Percentiles rank a stretch among this genome's conserved stretches.
Evolutionary conservation across 208 protist species (phyloP).

Genomic region (Acanthamoeba healyi): DNA sequence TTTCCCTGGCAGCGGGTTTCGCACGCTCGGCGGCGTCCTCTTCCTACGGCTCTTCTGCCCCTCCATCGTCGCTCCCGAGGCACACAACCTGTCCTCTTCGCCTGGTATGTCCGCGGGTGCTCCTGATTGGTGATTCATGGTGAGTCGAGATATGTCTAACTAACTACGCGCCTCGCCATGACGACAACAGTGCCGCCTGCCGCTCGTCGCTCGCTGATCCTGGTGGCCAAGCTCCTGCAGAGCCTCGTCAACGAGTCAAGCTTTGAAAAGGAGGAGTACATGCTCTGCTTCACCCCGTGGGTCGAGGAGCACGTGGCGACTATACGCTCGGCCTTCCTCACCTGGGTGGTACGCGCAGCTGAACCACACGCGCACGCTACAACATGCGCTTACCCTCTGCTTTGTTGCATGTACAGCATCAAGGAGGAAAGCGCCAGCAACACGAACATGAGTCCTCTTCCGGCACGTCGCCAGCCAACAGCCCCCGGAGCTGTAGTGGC

Average conservation of each 20-base stretch:
- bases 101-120: background rate
- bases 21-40: constrained; percentile 16
- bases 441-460: background rate
- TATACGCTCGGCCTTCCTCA: constrained; percentile 3
- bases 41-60: constrained; percentile 60
- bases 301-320: constrained; percentile 16
- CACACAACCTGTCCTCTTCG: background rate
- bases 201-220: constrained; percentile 15
- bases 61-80: constrained; percentile 52
- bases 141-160: too few relatives aligned
- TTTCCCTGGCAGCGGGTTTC: constrained; percentile 41
- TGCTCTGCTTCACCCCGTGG: constrained; percentile 41
- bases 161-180: background rate
- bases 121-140: too few relatives aligned
- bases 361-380: background rate
- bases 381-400: background rate
- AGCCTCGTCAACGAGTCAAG: constrained; percentile 13
- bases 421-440: background rate
- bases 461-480: background rate
- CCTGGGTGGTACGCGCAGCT: constrained; percentile 11
- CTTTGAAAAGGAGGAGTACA: constrained; percentile 57
- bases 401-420: background rate
- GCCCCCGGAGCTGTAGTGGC: background rate
- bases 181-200: background rate
- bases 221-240: constrained; percentile 60